phyloP scores from a whole-genome alignment of 1,284 basidiomycete genomes.

The Phylloboletellus chloephorus region DNA sequence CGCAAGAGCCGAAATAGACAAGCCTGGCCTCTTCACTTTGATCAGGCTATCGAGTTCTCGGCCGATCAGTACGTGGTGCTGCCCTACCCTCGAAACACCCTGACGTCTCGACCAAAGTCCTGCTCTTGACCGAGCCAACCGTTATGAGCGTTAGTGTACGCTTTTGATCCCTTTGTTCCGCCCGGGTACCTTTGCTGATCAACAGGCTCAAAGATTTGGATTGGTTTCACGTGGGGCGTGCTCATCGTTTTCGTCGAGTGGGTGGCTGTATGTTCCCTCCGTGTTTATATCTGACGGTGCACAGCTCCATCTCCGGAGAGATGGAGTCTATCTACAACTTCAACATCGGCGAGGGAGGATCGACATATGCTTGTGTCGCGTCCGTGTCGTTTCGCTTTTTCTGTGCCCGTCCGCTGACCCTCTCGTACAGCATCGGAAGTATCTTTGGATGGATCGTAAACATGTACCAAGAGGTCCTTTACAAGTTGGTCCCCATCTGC shows the following conservation, averaged over 20 bases:
- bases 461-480: conserved; percentile 46
- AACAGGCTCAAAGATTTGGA: conserved; percentile 41
- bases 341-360: conserved; percentile 44
- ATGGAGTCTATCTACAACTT: conserved; percentile 50
- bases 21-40: conserved; percentile 38
- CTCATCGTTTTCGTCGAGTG: conserved; percentile 53
- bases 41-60: conserved; percentile 50
- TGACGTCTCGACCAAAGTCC: conserved; percentile 31
- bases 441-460: conserved; percentile 26
- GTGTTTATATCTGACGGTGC: background rate
- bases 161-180: background rate
- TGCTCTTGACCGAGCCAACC: conserved; percentile 57
- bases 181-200: conserved; percentile 6
- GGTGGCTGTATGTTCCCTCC: conserved; percentile 14
- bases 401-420: background rate
- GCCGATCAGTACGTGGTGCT: conserved; percentile 40
- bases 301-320: conserved; percentile 46
- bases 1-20: conserved; percentile 46
- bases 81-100: background rate
- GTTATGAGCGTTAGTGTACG: conserved; percentile 51
- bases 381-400: conserved; percentile 23
- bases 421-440: conserved; percentile 28
- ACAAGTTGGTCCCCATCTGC: conserved; percentile 26
- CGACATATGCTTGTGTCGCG: conserved; percentile 47
- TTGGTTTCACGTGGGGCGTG: conserved; percentile 61